Percentiles rank a stretch among this genome's conserved stretches.
These are phyloP conservation scores for Puccinia sorghi DNA, from an alignment of 1,284 basidiomycete genomes.

Conservation along the genomic window DNA sequence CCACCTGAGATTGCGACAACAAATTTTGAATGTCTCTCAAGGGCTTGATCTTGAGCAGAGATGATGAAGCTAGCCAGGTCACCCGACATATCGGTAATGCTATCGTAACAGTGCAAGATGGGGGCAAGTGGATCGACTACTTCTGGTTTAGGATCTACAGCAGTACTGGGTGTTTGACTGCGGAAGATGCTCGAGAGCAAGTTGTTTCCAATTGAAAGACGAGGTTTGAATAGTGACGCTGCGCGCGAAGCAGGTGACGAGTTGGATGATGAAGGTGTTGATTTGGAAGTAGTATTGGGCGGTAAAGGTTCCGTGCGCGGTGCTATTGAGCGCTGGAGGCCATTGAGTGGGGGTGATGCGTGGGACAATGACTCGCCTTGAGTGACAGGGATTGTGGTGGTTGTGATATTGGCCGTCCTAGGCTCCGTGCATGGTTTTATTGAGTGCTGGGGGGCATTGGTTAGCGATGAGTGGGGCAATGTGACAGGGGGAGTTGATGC, in stretches of 20 bases:
- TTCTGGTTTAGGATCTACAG: slow-evolving; percentile 30
- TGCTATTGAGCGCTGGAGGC: slow-evolving; percentile 17
- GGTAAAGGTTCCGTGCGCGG: background rate
- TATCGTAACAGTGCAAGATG: slow-evolving; percentile 57
- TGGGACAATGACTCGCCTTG: background rate
- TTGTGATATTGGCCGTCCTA: too few relatives aligned
- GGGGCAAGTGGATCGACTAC: slow-evolving; percentile 47
- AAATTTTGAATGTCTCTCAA: slow-evolving; percentile 58
- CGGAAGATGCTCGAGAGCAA: slow-evolving; percentile 33
- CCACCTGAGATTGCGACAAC: slow-evolving; percentile 58
- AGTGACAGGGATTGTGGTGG: background rate
- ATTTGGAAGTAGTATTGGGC: slow-evolving; percentile 6
- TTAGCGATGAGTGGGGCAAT: background rate
- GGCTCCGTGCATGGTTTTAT: too few relatives aligned
- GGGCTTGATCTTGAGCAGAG: slow-evolving; percentile 58
- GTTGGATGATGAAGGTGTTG: slow-evolving; percentile 12
- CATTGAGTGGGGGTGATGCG: slow-evolving; percentile 2
- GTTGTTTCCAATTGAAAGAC: slow-evolving; percentile 16
- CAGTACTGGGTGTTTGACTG: background rate
- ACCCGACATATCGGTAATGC: slow-evolving; percentile 54
- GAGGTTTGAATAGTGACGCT: slow-evolving; percentile 4
- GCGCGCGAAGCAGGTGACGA: slow-evolving; percentile 13
- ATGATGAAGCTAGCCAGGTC: slow-evolving; percentile 58
- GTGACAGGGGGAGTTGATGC: background rate
- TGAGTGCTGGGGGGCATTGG: background rate